phyloP scores from a whole-genome alignment of 345 rosid genomes.

The Salix viminalis region DNA sequence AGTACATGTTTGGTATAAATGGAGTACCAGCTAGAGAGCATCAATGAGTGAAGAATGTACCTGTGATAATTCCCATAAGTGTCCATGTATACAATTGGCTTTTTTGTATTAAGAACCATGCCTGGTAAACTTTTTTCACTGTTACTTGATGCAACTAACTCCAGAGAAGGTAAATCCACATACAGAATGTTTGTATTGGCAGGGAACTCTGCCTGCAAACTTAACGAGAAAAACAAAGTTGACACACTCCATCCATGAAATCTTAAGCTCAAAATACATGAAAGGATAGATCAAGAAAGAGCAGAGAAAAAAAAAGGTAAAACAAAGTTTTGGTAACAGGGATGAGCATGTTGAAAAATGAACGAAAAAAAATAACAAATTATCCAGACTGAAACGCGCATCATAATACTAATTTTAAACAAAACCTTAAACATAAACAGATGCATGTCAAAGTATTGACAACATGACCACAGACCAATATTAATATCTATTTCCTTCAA shows the following conservation, averaged over 20 bases:
- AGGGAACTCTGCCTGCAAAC: conserved; percentile 76
- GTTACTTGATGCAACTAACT: conserved; percentile 58
- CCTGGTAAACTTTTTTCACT: conserved; percentile 71
- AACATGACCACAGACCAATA: too few species aligned
- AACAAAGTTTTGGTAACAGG: not conserved
- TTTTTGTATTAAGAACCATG: conserved; percentile 73
- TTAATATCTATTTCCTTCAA: not conserved
- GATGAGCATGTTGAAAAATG: not conserved
- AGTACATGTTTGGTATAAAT: not conserved
- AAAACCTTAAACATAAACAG: not conserved
- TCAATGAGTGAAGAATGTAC: conserved; percentile 31
- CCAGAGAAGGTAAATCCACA: conserved; percentile 67
- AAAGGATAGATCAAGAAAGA: not conserved
- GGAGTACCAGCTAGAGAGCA: not conserved
- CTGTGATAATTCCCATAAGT: conserved; percentile 62
- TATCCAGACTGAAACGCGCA: not conserved
- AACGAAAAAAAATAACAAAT: not conserved
- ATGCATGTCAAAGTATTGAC: too few species aligned
- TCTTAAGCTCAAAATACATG: conserved; percentile 1
- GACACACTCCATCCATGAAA: conserved; percentile 4
- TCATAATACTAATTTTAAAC: not conserved
- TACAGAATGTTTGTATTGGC: conserved; percentile 93
- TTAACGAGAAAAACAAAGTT: conserved; percentile 27
- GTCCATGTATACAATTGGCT: conserved; percentile 57
- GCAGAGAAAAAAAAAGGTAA: not conserved